Evolutionary conservation across 106 monocot genomes (phyloP), one percentile per base, ranked within the genome.

Genomic region (Xerophyta viscosa): DNA sequence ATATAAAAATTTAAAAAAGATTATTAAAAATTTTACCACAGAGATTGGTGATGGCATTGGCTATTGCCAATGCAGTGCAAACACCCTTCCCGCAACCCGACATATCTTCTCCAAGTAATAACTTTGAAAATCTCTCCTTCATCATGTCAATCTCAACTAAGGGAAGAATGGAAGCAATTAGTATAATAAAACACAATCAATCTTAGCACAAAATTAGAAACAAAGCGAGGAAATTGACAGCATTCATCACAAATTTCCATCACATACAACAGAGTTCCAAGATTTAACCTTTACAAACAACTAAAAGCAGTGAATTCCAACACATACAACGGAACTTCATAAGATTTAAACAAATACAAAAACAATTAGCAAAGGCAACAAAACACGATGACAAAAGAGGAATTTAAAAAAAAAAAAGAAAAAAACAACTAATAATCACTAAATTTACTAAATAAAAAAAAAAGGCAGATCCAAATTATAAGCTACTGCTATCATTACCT

Each of bases 71-170:
- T 41, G 94, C 94, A 25, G 78, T 81, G 59, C 81, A 80, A 20
- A 85, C 94, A n/a, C 94, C 84, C 59, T 96, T 85, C 39, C 88
- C 94, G 48, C 74, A 75, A 13, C 88, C 88, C 17, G 88, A 88
- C 94, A 88, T 94, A 60, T 94, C 94, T 71, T 94, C 94, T 52
- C 94, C 94, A 33, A 96, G 84, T 57, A 96, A 52, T 64, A 96
- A 53, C 42, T 96, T 96, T 14, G 94, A 68, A 63, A 88, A 96
- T 48, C 88, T 84, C 69, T 94, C 88, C 70, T 81, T 94, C 93
- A 94, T 94, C 88, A 94, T 78, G 37, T 88, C 93, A 24, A 81
- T 59, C 20, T 94, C 93, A 10, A 39, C 39, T 39, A 39, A 39
- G 15, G 39, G 15, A 39, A 39, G 10, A n/a, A 12, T 39, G 13